phyloP scores from a whole-genome alignment of 2,329 filamentous ascomycete species.

The Aspergillus spinulosporus region DNA sequence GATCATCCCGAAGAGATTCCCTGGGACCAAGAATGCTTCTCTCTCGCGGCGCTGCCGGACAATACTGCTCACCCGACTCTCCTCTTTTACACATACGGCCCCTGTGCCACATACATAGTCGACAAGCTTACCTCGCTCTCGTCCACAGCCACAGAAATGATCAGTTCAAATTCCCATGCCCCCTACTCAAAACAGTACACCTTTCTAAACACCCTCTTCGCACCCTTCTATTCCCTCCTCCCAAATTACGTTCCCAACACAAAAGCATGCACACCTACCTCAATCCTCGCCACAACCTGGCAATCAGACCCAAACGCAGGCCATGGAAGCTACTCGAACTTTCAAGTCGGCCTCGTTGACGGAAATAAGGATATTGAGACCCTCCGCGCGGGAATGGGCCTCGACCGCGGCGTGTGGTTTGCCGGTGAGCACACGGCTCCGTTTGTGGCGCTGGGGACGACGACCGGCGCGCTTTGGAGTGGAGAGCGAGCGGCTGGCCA shows the following conservation, averaged over 20 bases:
- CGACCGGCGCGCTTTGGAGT: constrained; percentile 89
- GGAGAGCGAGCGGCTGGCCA: constrained; percentile 74
- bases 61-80: constrained; percentile 71
- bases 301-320: constrained; percentile 75
- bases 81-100: constrained; percentile 66
- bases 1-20: constrained; percentile 57
- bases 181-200: constrained; percentile 47
- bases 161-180: constrained; percentile 13
- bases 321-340: constrained; percentile 81
- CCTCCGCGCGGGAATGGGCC: constrained; percentile 52
- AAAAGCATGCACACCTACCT: constrained; percentile 62
- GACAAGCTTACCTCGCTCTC: constrained; percentile 2
- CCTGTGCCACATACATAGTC: constrained; percentile 44
- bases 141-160: background rate
- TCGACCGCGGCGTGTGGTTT: constrained; percentile 71
- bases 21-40: constrained; percentile 77
- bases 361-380: constrained; percentile 71
- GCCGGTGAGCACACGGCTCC: constrained; percentile 89
- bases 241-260: constrained; percentile 62
- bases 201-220: constrained; percentile 66
- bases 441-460: constrained; percentile 84
- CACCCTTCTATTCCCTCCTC: constrained; percentile 74
- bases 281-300: constrained; percentile 73
- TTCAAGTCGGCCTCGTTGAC: constrained; percentile 70
- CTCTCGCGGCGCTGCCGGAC: constrained; percentile 66